phyloP scores from a whole-genome alignment of 2,329 filamentous ascomycete species.

The Claviceps pazoutovae region DNA sequence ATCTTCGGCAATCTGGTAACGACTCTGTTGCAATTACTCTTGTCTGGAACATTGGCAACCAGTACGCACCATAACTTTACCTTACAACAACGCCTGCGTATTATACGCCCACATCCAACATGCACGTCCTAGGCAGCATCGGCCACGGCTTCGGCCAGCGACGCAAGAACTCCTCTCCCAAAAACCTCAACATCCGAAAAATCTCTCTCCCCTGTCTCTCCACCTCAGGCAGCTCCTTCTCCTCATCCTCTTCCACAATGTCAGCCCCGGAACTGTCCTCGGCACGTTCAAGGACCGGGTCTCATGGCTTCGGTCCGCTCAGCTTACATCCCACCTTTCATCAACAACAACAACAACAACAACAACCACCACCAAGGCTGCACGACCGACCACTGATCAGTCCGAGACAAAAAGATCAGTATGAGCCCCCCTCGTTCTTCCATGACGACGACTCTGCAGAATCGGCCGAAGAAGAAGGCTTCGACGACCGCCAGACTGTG shows the following conservation, averaged over 20 bases:
- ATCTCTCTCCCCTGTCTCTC: conserved; percentile 27
- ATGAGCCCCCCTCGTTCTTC: conserved; percentile 14
- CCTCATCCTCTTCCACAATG: conserved; percentile 16
- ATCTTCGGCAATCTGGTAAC: too few species aligned
- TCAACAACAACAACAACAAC: too few species aligned
- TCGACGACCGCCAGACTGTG: conserved; percentile 11
- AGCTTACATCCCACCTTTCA: conserved; percentile 20
- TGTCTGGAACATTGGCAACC: too few species aligned
- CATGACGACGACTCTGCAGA: conserved; percentile 10
- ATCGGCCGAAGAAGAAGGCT: conserved; percentile 10
- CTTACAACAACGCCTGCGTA: too few species aligned
- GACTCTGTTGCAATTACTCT: too few species aligned
- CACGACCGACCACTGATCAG: conserved; percentile 22
- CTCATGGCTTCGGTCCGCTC: conserved; percentile 20
- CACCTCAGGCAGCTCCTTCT: conserved; percentile 21
- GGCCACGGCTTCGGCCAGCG: conserved; percentile 22
- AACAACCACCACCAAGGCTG: conserved; percentile 21
- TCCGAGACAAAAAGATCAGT: conserved; percentile 8
- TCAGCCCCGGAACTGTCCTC: conserved; percentile 13
- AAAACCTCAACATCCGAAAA: conserved; percentile 27
- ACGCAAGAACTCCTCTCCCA: conserved; percentile 21
- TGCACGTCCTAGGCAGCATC: conserved; percentile 20
- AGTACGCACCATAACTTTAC: too few species aligned
- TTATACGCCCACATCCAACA: conserved; percentile 9
- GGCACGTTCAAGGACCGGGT: conserved; percentile 11